These are phyloP conservation scores for Abrus precatorius DNA, from an alignment of 306 rosid genomes.

Conservation along the genomic window DNA sequence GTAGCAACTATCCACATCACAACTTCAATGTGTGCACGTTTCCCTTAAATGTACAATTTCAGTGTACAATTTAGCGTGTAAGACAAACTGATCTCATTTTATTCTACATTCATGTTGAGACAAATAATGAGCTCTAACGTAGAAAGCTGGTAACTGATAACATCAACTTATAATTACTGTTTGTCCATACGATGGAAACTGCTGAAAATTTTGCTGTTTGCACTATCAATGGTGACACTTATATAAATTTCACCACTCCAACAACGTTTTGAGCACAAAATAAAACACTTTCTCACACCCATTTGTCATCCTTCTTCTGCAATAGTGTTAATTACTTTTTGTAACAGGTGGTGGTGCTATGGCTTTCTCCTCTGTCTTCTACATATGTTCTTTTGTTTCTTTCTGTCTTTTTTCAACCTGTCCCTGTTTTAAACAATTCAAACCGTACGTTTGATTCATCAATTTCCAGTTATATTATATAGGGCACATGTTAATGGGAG, in stretches of 20 bases:
- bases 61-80: not conserved
- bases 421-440: not conserved
- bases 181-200: not conserved
- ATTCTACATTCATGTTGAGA: not conserved
- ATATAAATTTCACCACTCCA: not conserved
- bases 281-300: not conserved
- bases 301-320: not conserved
- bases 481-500: slow-evolving; percentile 31
- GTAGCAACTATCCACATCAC: no score
- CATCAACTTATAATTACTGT: not conserved
- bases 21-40: no score
- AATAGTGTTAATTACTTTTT: not conserved
- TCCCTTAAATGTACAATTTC: not conserved
- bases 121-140: not conserved
- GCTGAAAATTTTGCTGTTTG: not conserved
- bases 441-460: not conserved
- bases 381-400: not conserved
- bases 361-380: not conserved
- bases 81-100: not conserved
- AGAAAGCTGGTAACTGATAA: not conserved
- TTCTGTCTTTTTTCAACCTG: not conserved
- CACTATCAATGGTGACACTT: not conserved
- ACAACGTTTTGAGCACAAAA: slow-evolving; percentile 12
- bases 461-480: not conserved
- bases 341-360: slow-evolving; percentile 21